Evolutionary conservation across 805 yeast genomes (phyloP), one percentile per base, ranked within the genome.

Genomic region (Saccharomycopsis sp.): DNA sequence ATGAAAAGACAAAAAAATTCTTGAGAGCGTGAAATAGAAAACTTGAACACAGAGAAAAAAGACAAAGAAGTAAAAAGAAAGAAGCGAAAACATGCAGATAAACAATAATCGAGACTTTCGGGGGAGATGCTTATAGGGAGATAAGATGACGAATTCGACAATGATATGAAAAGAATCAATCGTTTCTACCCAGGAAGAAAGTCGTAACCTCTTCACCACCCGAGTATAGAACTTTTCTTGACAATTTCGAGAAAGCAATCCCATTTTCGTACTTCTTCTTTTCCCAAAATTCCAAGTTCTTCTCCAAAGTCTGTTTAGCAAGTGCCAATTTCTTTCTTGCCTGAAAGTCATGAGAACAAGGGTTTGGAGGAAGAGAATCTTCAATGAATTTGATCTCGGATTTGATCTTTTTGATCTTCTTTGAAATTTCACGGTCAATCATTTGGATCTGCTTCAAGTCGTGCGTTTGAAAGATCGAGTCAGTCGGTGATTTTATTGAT

Each of bases 191-290:
- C 41, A 60, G 54, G 56, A 59, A 61, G 47, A 61, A 61, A 3
- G 63, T 59, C n/a, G 62, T 61, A 23, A 61, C 63, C 14, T 61
- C 59, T 29, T 61, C 63, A 29, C 63, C 63, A 14, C 63, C 63
- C 9, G 62, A 56, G 34, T 61, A 61, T 2, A 61, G 58, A 21
- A 56, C 59, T 50, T 61, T 61, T 54, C 63, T 56, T 7, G 58
- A 48, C 9, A 59, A 15, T 53, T 59, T 61, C n/a, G 58, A 53
- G 40, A 61, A 59, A 20, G 44, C 51, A 15, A 61, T 61, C 12
- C 63, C 63, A 53, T 61, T 61, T 51, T 61, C 63, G 40, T 61
- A 61, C 52, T 61, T 61, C 41, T 59, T 61, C 58, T 61, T 61
- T 48, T 61, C 63, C 63, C 63, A 61, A 41, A 59, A 61, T 46